Evolutionary conservation across 768 basidiomycete genomes (phyloP), one percentile per base, ranked within the genome.

Genomic region (Naematelia encephala): DNA sequence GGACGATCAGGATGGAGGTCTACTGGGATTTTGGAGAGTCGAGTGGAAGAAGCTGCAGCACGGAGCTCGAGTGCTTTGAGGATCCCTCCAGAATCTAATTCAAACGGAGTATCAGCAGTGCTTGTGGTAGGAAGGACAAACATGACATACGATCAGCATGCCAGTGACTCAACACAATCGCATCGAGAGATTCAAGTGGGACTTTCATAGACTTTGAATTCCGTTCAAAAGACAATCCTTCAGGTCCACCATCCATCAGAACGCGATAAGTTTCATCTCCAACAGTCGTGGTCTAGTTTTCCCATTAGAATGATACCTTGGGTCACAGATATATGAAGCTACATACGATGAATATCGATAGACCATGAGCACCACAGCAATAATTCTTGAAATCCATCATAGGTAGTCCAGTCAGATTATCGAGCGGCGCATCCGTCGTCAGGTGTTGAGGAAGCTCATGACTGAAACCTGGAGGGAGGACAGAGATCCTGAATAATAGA

Each of bases 401-500:
- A 0, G 87, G 87, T 5, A 85, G 83, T 1, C 84, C 83, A 0
- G 83, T 82, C 13, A 70, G 57, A 4, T 71, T 63, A 59, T 84
- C 80, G 2, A 70, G 74, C 1, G 79, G 69, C 0, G 82, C 82
- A 21, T 79, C 72, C 49, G 82, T 78, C 25, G 84, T 80, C 19
- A 91, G 64, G 69, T 91, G 88, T 56, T 84, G 83, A 2, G 79
- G 79, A 25, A 88, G 27, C 73, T 92, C 90, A 68, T 86, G 86
- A 0, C 80, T 82, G 74, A 91, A 91, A 5, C 88, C 88, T 0
- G 86, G 82, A 5, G 90, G 90, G 5, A 90, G 77, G 71, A 84
- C 85, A 11, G 86, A 86, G 82, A 90, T 86, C 88, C 88, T 89
- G n/a, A n/a, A n/a, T n/a, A n/a, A n/a, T n/a, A n/a, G n/a, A n/a